Conservation (phyloP, 441 rosid species). For the Adansonia madagascariensis region DNA sequence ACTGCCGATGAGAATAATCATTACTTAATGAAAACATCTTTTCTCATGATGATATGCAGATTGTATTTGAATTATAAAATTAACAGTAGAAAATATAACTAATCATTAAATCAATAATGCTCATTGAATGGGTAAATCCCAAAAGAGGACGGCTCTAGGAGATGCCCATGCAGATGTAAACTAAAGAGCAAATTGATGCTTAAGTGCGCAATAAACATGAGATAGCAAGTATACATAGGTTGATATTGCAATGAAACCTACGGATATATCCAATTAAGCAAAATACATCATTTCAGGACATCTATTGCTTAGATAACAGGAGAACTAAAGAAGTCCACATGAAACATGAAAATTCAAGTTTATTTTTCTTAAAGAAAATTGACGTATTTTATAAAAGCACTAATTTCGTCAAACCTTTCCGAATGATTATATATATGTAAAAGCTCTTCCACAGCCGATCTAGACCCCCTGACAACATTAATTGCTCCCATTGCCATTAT, state of each 20-base stretch:
- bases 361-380: background rate
- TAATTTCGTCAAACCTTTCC: conserved; percentile 61
- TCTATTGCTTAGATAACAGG: background rate
- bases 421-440: conserved; percentile 86
- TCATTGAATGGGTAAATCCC: background rate
- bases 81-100: background rate
- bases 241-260: conserved; percentile 1
- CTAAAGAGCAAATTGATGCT: background rate
- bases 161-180: background rate
- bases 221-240: background rate
- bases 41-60: too few relatives aligned
- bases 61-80: background rate
- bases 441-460: conserved; percentile 83
- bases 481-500: conserved; percentile 95
- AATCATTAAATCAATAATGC: background rate
- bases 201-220: background rate
- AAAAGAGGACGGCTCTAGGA: conserved; percentile 3
- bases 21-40: background rate
- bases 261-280: background rate
- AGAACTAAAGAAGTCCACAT: conserved; percentile 21
- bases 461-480: conserved; percentile 91
- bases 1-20: conserved; percentile 12
- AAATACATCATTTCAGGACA: background rate
- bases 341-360: conserved; percentile 22
- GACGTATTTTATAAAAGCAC: background rate